Base-by-base conservation (phyloP, 768 basidiomycete genomes). In the Mycena capillaripes region DNA sequence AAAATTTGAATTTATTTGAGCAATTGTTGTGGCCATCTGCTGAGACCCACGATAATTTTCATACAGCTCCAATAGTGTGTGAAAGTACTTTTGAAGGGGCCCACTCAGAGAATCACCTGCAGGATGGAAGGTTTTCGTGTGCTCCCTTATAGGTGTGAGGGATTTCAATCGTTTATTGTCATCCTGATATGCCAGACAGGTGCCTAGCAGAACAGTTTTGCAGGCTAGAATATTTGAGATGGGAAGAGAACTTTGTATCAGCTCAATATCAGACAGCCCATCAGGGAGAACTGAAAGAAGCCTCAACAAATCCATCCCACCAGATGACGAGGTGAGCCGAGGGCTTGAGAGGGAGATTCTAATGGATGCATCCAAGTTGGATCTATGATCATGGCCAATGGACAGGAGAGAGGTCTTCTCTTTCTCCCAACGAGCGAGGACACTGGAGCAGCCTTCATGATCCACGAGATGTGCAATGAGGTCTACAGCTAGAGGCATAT, bases 241-340 rank as follows among this genome's bases (percentile, higher is more conserved):
- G 1, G 69, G 69, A 25, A 70, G 60, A 12, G 42, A 30, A 25
- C 69, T 62, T 36, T 70, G 69, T 2, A 70, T 14, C 19, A 70
- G 69, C 23, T 70, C 60, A 2, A 27, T 16, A 36, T 70, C 40
- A 8, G 69, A 61, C 2, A 70, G 36, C 4, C 69, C 69, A 56
- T 70, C 69, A 0, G 69, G 69, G 34, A 70, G 60, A 23, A 69
- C 23, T 11, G 69, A 70, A 3, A 70, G 23, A 25, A 70, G 46
- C 1, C 27, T 36, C 34, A 36, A 36, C 12, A 36, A 36, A 36
- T 17, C 27, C 53, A 44, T 19, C 5, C 52, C 34, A 2, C 29
- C 29, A 48, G 66, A 56, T 19, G 40, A 29, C 12, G 53, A 32
- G 6, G 17, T 58, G 21, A 69, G 34, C 10, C 67, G 42, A 19